A percentile compares a stretch with the other conserved stretches of the same genome.
Conservation (phyloP, 495 filamentous ascomycete genomes). For the Glonium stellatum region DNA sequence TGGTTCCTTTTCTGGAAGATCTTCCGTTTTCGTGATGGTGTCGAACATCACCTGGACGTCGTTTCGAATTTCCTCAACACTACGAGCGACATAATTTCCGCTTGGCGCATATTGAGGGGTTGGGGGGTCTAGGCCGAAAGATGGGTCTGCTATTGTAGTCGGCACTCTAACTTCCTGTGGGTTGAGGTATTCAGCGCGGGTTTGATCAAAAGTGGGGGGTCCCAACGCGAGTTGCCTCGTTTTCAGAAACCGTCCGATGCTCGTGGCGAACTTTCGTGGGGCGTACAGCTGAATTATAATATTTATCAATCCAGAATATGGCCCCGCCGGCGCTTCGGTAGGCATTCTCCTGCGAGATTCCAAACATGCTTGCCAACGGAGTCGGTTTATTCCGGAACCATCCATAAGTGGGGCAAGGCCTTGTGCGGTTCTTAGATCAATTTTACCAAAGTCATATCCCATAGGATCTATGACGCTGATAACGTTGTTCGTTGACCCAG, state of each 20-base stretch:
- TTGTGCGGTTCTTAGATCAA: slow-evolving; percentile 61
- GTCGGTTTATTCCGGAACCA: slow-evolving; percentile 41
- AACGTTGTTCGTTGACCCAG: slow-evolving; percentile 43
- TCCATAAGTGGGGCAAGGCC: slow-evolving; percentile 69
- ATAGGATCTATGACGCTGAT: slow-evolving; percentile 66
- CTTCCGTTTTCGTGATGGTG: slow-evolving; percentile 62
- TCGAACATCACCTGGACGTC: slow-evolving; percentile 88
- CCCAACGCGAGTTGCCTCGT: slow-evolving; percentile 59
- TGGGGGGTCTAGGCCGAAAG: neutral
- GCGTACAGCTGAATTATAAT: slow-evolving; percentile 75
- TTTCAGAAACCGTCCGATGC: slow-evolving; percentile 59
- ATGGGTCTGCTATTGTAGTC: neutral
- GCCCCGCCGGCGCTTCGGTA: slow-evolving; percentile 51
- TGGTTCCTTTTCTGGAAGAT: slow-evolving; percentile 68
- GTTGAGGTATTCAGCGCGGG: slow-evolving; percentile 22
- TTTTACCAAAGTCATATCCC: slow-evolving; percentile 62
- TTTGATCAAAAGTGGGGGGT: slow-evolving; percentile 16
- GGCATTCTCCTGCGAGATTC: slow-evolving; percentile 50
- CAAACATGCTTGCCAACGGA: slow-evolving; percentile 63
- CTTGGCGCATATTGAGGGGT: neutral
- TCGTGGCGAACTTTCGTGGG: slow-evolving; percentile 53
- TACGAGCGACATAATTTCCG: slow-evolving; percentile 49
- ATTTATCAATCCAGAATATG: slow-evolving; percentile 45
- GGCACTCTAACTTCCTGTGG: slow-evolving; percentile 10
- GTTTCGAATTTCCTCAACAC: slow-evolving; percentile 73